Evolutionary conservation across 805 yeast genomes (phyloP), one percentile per base, ranked within the genome.

Genomic region (Metschnikowia gelsemii): DNA sequence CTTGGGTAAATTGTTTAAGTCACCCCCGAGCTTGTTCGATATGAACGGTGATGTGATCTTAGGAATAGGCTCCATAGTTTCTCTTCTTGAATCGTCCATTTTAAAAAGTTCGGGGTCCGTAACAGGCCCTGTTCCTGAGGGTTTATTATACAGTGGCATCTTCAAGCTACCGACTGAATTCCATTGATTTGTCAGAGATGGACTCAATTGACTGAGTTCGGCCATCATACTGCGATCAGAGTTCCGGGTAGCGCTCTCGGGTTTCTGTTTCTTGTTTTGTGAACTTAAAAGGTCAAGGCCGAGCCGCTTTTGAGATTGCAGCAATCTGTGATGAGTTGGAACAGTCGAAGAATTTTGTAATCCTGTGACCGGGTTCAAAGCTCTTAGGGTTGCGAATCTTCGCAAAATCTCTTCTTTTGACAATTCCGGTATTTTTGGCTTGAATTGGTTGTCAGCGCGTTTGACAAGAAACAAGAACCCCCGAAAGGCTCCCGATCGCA

Each of bases 101-200:
- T 25, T 31, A 21, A 35, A 16, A 5, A 26, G 35, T 14, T 41
- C 49, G 8, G 36, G 34, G 4, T 38, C 37, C 18, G 32, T 42
- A 21, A 19, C 29, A 7, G 18, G 13, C 2, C 21, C 19, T 3
- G 40, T 5, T 11, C 21, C 32, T 5, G 39, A 18, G 4, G 51
- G 54, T 20, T 40, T 47, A 31, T 36, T 46, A 34, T 51, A 51
- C 34, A 38, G 47, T 5, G 55, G 55, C 55, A 51, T 50, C 27
- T 45, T 50, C 23, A 51, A 32, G 38, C 27, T 23, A 8, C 32
- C 14, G n/a, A 16, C 20, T 3, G 34, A 9, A 24, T n/a, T 29
- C 43, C 38, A 40, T 9, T 34, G 19, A 16, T 25, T 31, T 19
- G 7, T 23, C 19, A 26, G 11, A 3, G 25, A 19, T 12, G 35